phyloP scores from a whole-genome alignment of 1,284 basidiomycete species.

The Sanghuangporus weigelae region DNA sequence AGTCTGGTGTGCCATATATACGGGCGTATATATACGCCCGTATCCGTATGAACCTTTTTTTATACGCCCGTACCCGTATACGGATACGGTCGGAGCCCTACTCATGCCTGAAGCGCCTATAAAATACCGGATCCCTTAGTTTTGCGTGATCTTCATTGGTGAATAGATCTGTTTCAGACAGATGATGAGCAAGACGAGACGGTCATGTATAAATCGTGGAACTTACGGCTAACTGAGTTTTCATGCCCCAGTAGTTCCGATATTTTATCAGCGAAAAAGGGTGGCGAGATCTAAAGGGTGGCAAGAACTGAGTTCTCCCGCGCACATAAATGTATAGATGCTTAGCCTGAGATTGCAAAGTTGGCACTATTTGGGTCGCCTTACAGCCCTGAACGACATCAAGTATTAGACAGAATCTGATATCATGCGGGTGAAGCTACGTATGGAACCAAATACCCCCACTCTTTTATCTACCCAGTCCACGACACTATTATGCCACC shows the following conservation, averaged over 20 bases:
- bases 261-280: conserved; percentile 39
- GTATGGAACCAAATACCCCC: conserved; percentile 55
- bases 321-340: conserved; percentile 53
- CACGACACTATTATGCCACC: conserved; percentile 43
- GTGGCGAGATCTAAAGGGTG: conserved; percentile 44
- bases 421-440: not conserved
- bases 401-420: not conserved
- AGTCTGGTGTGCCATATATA: no score
- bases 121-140: conserved; percentile 46
- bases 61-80: no score
- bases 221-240: conserved; percentile 36
- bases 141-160: conserved; percentile 46
- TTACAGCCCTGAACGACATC: conserved; percentile 44
- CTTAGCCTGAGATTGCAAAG: conserved; percentile 48
- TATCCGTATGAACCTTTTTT: no score
- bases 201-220: conserved; percentile 15
- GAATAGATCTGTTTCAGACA: conserved; percentile 35
- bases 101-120: conserved; percentile 44
- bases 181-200: not conserved
- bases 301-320: conserved; percentile 55
- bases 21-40: no score
- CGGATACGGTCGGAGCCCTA: no score
- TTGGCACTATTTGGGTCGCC: conserved; percentile 58
- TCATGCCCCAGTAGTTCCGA: conserved; percentile 33
- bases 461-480: conserved; percentile 51